Conservation (phyloP, 1,284 basidiomycete species). For the Cryptococcus sp. region DNA sequence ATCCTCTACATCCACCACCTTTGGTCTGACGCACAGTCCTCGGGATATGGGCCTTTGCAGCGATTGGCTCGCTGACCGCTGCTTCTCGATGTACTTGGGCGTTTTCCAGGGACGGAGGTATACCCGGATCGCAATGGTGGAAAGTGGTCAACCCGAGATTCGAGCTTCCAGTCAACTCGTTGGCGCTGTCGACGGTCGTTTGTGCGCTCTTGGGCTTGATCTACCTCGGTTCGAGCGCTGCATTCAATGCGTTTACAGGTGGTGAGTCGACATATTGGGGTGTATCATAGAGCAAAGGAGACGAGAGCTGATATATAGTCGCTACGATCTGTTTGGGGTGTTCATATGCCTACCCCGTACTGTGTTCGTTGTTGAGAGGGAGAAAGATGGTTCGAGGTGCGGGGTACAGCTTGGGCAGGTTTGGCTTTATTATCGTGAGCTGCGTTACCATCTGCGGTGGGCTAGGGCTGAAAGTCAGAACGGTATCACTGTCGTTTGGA, state of each 20-base stretch:
- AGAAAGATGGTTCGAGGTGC: conserved; percentile 41
- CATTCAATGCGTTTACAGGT: conserved; percentile 39
- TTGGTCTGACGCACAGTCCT: conserved; percentile 32
- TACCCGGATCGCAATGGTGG: conserved; percentile 46
- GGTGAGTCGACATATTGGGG: conserved; percentile 17
- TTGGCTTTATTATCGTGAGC: conserved; percentile 41
- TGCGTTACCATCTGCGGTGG: no score
- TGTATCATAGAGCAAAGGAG: neutral
- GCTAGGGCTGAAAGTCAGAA: no score
- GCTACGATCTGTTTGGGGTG: conserved; percentile 42
- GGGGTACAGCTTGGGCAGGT: conserved; percentile 45
- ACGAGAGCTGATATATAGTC: conserved; percentile 16
- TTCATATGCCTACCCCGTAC: conserved; percentile 47
- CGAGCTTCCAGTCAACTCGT: conserved; percentile 45
- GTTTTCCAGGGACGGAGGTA: conserved; percentile 49
- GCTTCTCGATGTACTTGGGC: conserved; percentile 49
- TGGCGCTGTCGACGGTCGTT: conserved; percentile 46
- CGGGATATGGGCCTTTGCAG: conserved; percentile 49
- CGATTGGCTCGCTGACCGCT: conserved; percentile 49
- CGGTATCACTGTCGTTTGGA: conserved; percentile 47
- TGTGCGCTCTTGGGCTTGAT: conserved; percentile 47
- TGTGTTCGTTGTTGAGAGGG: conserved; percentile 41
- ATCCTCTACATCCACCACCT: neutral
- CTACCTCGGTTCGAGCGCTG: conserved; percentile 41
- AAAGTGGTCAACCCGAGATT: conserved; percentile 43